Evolutionary conservation across 176 grass and related monocot genomes (phyloP), one percentile per base, ranked within the genome.

Genomic region (Pontederia crassipes): DNA sequence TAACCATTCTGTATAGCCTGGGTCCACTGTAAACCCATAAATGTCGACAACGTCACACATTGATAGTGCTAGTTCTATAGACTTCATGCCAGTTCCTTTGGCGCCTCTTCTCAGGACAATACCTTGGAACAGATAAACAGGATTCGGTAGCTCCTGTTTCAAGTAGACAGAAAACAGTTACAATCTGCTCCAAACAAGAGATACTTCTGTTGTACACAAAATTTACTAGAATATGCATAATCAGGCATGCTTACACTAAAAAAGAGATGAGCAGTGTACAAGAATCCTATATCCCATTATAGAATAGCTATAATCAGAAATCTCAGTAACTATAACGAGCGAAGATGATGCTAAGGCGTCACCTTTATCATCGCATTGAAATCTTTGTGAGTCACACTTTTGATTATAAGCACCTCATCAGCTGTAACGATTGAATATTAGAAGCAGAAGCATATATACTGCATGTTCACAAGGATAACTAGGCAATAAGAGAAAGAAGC

Each of bases 41-140:
- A 91, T 85, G 49, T 96, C 87, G 11, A 96, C 61, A 62, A 82
- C 80, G 72, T 91, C 92, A 79, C 92, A 91, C 92, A 96, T 90
- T 73, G 92, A 96, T 62, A 90, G 92, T 55, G 92, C 92, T 45
- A 96, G 47, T 66, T 96, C 92, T 75, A 96, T 75, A 29, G 92
- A 96, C 75, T 96, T 96, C 92, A 96, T 90, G 51, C 92, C 87
- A 17, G 92, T 96, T 81, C 92, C 92, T 82, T 96, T 96, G 61
- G 92, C 92, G 72, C 92, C 92, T 71, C 81, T 82, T 83, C 92
- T 82, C 48, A 96, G 70, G 28, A 96, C 92, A 74, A 96, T 85
- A 52, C 92, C 92, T 96, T 90, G 92, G 75, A 96, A 96, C 67
- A 90, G 79, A 74, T 96, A 96, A 53, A 88, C 84, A 54, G 92